phyloP scores from a whole-genome alignment of 441 rosid species.

The Euphorbia neoarborescens region DNA sequence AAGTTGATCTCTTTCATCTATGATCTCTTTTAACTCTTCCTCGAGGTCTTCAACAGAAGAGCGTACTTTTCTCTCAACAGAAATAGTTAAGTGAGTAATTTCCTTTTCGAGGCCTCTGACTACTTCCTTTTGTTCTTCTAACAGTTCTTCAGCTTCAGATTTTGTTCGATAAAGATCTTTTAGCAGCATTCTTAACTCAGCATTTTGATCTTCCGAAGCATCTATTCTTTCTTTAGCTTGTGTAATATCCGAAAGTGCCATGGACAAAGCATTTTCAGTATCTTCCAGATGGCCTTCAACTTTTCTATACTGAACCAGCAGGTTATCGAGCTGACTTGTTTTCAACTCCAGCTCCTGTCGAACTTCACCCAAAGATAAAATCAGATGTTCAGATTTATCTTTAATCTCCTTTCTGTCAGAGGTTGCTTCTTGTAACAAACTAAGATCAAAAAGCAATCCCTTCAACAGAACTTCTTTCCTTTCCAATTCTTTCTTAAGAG shows the following conservation, averaged over 20 bases:
- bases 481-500: constrained; percentile 64
- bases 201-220: constrained; percentile 54
- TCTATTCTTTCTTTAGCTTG: constrained; percentile 51
- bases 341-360: constrained; percentile 57
- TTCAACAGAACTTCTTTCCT: constrained; percentile 69
- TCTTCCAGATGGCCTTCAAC: constrained; percentile 45
- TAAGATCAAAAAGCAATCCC: constrained; percentile 88
- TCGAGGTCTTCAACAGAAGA: constrained; percentile 43
- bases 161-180: constrained; percentile 60
- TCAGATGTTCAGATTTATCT: constrained; percentile 62
- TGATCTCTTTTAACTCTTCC: constrained; percentile 42
- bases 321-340: constrained; percentile 51
- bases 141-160: constrained; percentile 57
- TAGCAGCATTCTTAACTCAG: constrained; percentile 52
- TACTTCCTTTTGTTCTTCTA: constrained; percentile 66
- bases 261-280: constrained; percentile 44
- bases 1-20: constrained; percentile 56
- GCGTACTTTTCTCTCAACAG: constrained; percentile 39
- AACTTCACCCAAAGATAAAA: constrained; percentile 42
- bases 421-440: constrained; percentile 81
- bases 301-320: constrained; percentile 42
- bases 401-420: constrained; percentile 56
- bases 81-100: constrained; percentile 49
- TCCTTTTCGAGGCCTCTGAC: constrained; percentile 67
- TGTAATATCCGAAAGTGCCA: constrained; percentile 45